Percentiles rank a stretch among this genome's conserved stretches.
Evolutionary conservation across 768 basidiomycete genomes (phyloP).

Genomic region (Gelatoporia subvermispora): DNA sequence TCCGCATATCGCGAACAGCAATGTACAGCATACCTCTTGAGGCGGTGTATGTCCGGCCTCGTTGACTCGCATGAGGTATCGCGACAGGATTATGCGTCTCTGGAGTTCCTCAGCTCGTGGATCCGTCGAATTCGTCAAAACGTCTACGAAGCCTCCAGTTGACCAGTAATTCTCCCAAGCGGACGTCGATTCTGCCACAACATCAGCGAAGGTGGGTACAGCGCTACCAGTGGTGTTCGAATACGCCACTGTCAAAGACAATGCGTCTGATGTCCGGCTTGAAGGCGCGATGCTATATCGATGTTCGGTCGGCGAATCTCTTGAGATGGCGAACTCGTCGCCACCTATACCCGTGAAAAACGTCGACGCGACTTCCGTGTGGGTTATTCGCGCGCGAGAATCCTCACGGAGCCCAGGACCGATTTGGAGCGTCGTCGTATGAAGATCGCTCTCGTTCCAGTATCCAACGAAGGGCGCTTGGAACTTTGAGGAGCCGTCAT

Average conservation of each 20-base stretch:
- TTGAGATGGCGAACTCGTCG: slow-evolving; percentile 32
- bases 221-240: slow-evolving; percentile 11
- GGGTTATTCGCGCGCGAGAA: slow-evolving; percentile 35
- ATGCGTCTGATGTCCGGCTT: slow-evolving; percentile 11
- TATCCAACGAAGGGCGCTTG: slow-evolving; percentile 53
- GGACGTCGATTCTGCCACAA: slow-evolving; percentile 31
- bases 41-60: slow-evolving; percentile 52
- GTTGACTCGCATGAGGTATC: slow-evolving; percentile 55
- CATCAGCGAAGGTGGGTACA: slow-evolving; percentile 19
- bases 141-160: slow-evolving; percentile 46
- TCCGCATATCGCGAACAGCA: neutral
- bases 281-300: slow-evolving; percentile 42
- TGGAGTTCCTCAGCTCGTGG: slow-evolving; percentile 50
- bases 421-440: slow-evolving; percentile 37
- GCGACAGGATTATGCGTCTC: slow-evolving; percentile 49
- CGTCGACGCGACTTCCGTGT: slow-evolving; percentile 35
- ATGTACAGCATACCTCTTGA: slow-evolving; percentile 40
- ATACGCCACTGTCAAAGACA: slow-evolving; percentile 36
- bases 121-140: slow-evolving; percentile 45
- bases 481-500: slow-evolving; percentile 52
- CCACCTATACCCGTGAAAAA: slow-evolving; percentile 38
- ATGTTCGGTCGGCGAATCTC: slow-evolving; percentile 40
- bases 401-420: slow-evolving; percentile 10
- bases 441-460: slow-evolving; percentile 43
- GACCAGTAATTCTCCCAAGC: slow-evolving; percentile 48